Evolutionary conservation across 192 early-diverging fungal species (phyloP).

Genomic region (Umbelopsis isabellina): DNA sequence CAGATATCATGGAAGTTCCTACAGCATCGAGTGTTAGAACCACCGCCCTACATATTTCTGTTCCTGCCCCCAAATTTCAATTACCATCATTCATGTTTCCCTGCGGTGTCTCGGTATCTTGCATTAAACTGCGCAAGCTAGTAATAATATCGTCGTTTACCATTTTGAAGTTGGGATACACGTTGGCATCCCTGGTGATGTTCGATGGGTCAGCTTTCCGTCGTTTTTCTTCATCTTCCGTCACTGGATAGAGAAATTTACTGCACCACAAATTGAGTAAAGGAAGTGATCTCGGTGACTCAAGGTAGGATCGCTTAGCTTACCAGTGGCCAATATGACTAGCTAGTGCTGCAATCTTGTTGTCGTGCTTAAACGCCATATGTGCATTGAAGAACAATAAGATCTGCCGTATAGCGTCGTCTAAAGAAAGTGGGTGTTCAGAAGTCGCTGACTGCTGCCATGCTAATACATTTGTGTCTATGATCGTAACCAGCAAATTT

Average conservation of each 20-base stretch:
- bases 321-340: slow-evolving; percentile 65
- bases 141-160: slow-evolving; percentile 53
- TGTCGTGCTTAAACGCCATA: slow-evolving; percentile 86
- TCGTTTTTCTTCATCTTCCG: slow-evolving; percentile 34
- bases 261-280: slow-evolving; percentile 27
- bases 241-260: slow-evolving; percentile 58
- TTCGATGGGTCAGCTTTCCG: slow-evolving; percentile 28
- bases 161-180: slow-evolving; percentile 59
- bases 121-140: slow-evolving; percentile 42
- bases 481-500: slow-evolving; percentile 78
- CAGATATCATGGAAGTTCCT: slow-evolving; percentile 59
- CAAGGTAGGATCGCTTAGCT: background rate
- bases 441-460: slow-evolving; percentile 63
- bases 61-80: background rate
- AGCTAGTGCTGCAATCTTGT: slow-evolving; percentile 85
- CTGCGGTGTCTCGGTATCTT: slow-evolving; percentile 36
- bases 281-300: background rate
- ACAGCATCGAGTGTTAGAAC: slow-evolving; percentile 5
- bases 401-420: slow-evolving; percentile 74
- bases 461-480: slow-evolving; percentile 81
- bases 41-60: background rate
- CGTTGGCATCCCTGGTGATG: slow-evolving; percentile 52
- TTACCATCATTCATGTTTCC: slow-evolving; percentile 27
- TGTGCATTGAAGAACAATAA: slow-evolving; percentile 93
- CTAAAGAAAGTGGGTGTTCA: slow-evolving; percentile 55